Evolutionary conservation across 106 monocot species (phyloP).

Genomic region (Cymbidium sinense): DNA sequence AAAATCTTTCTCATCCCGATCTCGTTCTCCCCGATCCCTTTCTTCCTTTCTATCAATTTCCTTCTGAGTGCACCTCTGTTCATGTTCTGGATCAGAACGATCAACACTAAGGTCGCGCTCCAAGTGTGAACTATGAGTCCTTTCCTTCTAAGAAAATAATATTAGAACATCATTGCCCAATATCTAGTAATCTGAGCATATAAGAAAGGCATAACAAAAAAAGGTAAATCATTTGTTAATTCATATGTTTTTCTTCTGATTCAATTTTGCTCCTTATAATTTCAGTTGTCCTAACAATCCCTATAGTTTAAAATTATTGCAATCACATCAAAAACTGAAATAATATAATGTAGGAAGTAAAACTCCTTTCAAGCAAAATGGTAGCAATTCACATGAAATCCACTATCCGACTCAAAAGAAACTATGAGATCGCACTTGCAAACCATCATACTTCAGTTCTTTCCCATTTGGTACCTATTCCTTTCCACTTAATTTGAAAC

Average conservation of each 20-base stretch:
- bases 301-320: not conserved
- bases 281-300: not conserved
- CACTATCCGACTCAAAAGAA: no score
- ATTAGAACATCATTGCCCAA: not conserved
- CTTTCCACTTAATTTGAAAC: no score
- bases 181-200: not conserved
- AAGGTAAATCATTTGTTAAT: not conserved
- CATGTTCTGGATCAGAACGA: conserved; percentile 70
- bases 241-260: not conserved
- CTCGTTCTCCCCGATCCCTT: conserved; percentile 51
- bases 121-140: conserved; percentile 28
- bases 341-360: no score
- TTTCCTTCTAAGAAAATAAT: conserved; percentile 56
- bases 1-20: conserved; percentile 60
- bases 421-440: no score
- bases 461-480: no score
- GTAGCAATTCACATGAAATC: no score
- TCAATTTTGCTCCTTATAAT: not conserved
- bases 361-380: no score
- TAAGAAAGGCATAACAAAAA: not conserved
- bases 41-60: conserved; percentile 82
- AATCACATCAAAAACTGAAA: not conserved
- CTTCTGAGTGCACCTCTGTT: conserved; percentile 59
- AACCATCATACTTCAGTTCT: no score
- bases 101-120: conserved; percentile 76